Evolutionary conservation across 2,329 filamentous ascomycete genomes (phyloP), one percentile per base, ranked within the genome.

Genomic region (Parasarocladium wereldwijsianum): DNA sequence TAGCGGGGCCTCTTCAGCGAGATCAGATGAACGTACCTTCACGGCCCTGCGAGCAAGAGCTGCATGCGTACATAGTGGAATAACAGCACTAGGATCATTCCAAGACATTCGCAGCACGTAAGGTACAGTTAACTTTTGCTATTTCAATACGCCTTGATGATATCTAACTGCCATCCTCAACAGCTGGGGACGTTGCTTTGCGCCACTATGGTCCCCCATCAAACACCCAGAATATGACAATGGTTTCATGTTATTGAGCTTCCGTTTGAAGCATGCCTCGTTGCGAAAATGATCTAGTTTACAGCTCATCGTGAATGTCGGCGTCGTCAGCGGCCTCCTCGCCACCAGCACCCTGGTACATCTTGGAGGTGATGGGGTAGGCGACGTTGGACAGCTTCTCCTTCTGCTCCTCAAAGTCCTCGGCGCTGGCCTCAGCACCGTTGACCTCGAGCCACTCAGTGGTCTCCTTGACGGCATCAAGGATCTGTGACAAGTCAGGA

Each of bases 371-470:
- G 64, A 98, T 98, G 44, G 90, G 90, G 66, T 96, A 94, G 32
- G 90, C 90, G 41, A 94, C 82, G 57, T 81, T 80, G 47, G 82
- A 92, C 44, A 98, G 73, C 73, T 94, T 94, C 80, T 98, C 87
- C 70, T 92, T 93, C 70, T 96, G 87, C 74, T 98, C 90, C 61
- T 94, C 86, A 48, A 96, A 94, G 66, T 96, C 90, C 66, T 94
- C 87, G 36, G 84, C 69, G 43, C 67, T 73, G 40, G 90, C 90
- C 31, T 79, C 78, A 42, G 78, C 74, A 42, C 73, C 82, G 62
- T 94, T 92, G 72, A 93, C 84, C 46, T 94, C 86, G 36, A 98
- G 77, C 90, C 90, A 98, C 57, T 94, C 86, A 46, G 77, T 78
- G 40, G 84, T 67, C 67, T 98, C 90, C 80, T 96, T 96, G 64